phyloP scores from a whole-genome alignment of 2,329 filamentous ascomycete species.

The Biscogniauxia mediterranea region DNA sequence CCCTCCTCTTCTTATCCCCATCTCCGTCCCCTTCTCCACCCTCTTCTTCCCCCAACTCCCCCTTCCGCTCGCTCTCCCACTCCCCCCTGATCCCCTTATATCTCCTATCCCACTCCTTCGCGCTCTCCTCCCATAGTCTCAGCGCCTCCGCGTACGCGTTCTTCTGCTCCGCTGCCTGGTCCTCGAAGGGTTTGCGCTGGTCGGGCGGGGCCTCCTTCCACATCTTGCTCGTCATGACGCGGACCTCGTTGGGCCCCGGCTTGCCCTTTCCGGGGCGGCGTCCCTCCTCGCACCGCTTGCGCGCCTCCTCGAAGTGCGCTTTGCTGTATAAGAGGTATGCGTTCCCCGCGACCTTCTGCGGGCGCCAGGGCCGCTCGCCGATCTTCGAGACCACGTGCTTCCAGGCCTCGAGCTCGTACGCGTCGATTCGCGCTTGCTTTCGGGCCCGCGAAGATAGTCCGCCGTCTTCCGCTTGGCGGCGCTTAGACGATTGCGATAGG shows the following conservation, averaged over 20 bases:
- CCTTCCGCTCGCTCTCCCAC: slow-evolving; percentile 55
- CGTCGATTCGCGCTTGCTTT: slow-evolving; percentile 52
- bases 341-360: slow-evolving; percentile 73
- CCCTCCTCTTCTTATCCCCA: slow-evolving; percentile 21
- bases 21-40: slow-evolving; percentile 20
- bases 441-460: slow-evolving; percentile 43
- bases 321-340: slow-evolving; percentile 90
- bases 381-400: slow-evolving; percentile 55
- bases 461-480: slow-evolving; percentile 42
- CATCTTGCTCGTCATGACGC: slow-evolving; percentile 81
- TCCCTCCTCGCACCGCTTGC: slow-evolving; percentile 61
- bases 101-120: slow-evolving; percentile 69
- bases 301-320: slow-evolving; percentile 64
- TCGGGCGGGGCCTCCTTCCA: slow-evolving; percentile 78
- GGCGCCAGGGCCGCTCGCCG: slow-evolving; percentile 72
- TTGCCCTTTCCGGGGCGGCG: slow-evolving; percentile 63
- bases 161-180: slow-evolving; percentile 71
- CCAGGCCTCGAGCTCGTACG: slow-evolving; percentile 55
- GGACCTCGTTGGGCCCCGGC: slow-evolving; percentile 74
- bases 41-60: slow-evolving; percentile 32
- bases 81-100: slow-evolving; percentile 52
- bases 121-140: slow-evolving; percentile 58
- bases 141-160: slow-evolving; percentile 58
- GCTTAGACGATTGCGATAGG: slow-evolving; percentile 44
- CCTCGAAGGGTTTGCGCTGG: slow-evolving; percentile 73